These are phyloP conservation scores for Beverwykella pulmonaria DNA, from an alignment of 495 filamentous ascomycete species.

Conservation along the genomic window DNA sequence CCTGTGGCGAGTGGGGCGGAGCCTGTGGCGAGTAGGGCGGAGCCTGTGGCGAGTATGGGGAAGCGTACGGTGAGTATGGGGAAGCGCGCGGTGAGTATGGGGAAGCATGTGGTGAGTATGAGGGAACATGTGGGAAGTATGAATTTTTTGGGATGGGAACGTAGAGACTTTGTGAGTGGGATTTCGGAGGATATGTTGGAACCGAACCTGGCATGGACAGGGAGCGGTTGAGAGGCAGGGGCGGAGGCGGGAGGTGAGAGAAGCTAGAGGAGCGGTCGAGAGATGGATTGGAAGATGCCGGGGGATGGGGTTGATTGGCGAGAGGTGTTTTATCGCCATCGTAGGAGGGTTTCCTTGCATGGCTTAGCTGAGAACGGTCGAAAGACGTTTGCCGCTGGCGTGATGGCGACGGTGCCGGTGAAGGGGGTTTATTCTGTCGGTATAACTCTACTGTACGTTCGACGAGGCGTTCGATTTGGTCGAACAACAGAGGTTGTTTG, in stretches of 20 bases:
- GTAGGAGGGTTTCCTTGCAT: background rate
- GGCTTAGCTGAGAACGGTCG: background rate
- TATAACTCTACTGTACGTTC: constrained; percentile 36
- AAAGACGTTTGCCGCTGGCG: background rate
- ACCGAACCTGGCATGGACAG: constrained; percentile 5
- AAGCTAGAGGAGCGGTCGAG: constrained; percentile 12
- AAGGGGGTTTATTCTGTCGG: constrained; percentile 10
- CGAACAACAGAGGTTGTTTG: constrained; percentile 27
- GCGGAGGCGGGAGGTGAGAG: constrained; percentile 8
- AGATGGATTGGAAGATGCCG: background rate
- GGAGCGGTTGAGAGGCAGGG: constrained; percentile 12
- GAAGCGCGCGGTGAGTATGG: background rate
- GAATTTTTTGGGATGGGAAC: background rate
- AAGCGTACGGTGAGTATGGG: background rate
- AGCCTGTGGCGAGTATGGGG: background rate
- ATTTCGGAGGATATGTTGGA: background rate
- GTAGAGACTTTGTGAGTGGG: background rate
- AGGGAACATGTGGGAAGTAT: background rate
- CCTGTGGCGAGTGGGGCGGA: background rate
- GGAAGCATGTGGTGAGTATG: background rate
- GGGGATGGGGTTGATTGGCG: constrained; percentile 2
- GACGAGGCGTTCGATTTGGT: constrained; percentile 33
- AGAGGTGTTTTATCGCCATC: constrained; percentile 2
- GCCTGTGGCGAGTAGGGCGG: background rate
- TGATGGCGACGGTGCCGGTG: constrained; percentile 7